Conservation (phyloP, 345 rosid species). For the Salix udensis region DNA sequence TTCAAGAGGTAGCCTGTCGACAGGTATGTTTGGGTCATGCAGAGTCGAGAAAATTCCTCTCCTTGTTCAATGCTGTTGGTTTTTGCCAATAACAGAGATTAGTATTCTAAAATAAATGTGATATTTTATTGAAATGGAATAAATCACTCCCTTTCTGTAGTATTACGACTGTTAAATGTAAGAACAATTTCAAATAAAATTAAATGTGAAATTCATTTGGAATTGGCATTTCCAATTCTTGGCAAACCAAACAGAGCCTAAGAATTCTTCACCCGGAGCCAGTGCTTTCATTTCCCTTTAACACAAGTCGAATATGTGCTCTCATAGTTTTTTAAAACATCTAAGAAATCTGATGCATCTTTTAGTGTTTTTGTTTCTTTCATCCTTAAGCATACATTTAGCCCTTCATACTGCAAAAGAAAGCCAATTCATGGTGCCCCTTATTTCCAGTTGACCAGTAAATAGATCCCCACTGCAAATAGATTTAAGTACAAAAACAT, state of each 20-base stretch:
- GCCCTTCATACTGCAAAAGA: background rate
- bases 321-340: background rate
- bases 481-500: background rate
- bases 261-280: background rate
- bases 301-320: background rate
- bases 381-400: background rate
- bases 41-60: background rate
- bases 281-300: background rate
- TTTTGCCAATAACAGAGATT: background rate
- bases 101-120: background rate
- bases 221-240: background rate
- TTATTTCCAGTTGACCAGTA: background rate
- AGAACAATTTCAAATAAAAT: background rate
- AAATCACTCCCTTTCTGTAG: background rate
- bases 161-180: background rate
- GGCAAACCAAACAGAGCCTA: background rate
- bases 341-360: background rate
- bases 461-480: background rate
- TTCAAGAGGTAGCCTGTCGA: background rate
- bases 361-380: background rate
- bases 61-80: background rate
- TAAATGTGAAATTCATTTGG: background rate
- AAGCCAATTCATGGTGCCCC: background rate
- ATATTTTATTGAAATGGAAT: background rate
- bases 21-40: background rate